phyloP scores from a whole-genome alignment of 176 grass and related monocot genomes.

The Oryza glaberrima region DNA sequence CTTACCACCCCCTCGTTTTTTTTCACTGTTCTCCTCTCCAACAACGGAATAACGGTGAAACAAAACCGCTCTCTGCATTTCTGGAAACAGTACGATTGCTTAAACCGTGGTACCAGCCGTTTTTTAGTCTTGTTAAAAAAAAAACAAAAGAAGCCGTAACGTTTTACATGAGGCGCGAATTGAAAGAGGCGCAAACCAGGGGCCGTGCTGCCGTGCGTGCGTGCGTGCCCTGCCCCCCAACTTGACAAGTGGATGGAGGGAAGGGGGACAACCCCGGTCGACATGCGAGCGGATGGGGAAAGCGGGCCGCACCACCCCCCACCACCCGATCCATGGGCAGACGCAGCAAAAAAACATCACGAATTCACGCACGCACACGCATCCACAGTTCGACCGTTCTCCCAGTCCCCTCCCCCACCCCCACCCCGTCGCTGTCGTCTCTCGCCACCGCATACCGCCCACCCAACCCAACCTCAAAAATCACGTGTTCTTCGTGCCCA shows the following conservation, averaged over 20 bases:
- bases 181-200: not conserved
- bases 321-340: not conserved
- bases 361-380: not conserved
- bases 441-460: not conserved
- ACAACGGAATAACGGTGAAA: no score
- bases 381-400: not conserved
- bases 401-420: no score
- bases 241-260: not conserved
- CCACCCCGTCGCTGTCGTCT: not conserved
- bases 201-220: no score
- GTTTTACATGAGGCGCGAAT: not conserved
- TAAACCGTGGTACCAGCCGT: no score
- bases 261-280: not conserved
- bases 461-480: not conserved
- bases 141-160: not conserved
- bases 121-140: not conserved
- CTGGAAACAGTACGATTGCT: no score
- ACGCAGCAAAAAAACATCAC: not conserved
- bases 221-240: not conserved
- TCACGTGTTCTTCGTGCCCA: conserved; percentile 66
- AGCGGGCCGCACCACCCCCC: not conserved
- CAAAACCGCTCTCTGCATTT: no score
- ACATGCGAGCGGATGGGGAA: not conserved
- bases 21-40: no score
- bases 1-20: no score